A percentile compares a stretch with the other conserved stretches of the same genome.
These are phyloP conservation scores for Monilinia fructicola DNA, from an alignment of 2,329 filamentous ascomycete species.

Conservation along the genomic window DNA sequence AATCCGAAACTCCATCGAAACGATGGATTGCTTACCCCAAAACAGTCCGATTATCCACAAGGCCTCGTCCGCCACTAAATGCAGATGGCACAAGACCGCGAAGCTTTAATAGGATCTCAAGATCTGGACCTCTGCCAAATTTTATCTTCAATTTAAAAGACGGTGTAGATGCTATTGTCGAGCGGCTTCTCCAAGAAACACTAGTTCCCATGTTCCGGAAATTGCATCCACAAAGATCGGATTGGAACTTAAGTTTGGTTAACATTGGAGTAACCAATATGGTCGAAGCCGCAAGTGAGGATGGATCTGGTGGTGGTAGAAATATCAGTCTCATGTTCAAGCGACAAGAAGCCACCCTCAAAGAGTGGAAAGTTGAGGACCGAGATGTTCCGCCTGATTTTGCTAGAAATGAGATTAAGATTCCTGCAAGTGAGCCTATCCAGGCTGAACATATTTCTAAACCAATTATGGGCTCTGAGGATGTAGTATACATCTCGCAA, in stretches of 20 bases:
- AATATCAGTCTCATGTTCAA: conserved; percentile 84
- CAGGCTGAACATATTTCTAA: not conserved
- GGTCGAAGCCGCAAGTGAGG: conserved; percentile 51
- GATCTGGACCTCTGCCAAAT: conserved; percentile 69
- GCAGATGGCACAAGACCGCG: conserved; percentile 55
- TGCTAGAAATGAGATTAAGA: not conserved
- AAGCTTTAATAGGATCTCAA: conserved; percentile 69
- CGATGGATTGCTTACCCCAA: conserved; percentile 78
- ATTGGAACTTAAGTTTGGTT: conserved; percentile 79
- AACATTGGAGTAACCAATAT: conserved; percentile 91
- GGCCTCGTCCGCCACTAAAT: conserved; percentile 56
- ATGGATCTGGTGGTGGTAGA: conserved; percentile 54
- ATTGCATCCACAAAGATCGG: conserved; percentile 61
- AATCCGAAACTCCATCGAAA: conserved; percentile 29
- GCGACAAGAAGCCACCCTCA: conserved; percentile 67
- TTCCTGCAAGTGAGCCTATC: not conserved
- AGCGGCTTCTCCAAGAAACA: conserved; percentile 66
- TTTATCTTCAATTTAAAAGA: conserved; percentile 69
- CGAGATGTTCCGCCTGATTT: conserved; percentile 40
- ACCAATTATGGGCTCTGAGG: conserved; percentile 33
- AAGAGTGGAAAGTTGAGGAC: conserved; percentile 63
- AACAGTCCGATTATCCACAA: conserved; percentile 77
- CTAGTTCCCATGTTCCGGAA: conserved; percentile 72
- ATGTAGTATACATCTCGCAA: conserved; percentile 34
- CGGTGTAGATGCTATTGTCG: conserved; percentile 58